Evolutionary conservation across 768 basidiomycete genomes (phyloP), one percentile per base, ranked within the genome.

Genomic region (Clitopilus passeckerianus): DNA sequence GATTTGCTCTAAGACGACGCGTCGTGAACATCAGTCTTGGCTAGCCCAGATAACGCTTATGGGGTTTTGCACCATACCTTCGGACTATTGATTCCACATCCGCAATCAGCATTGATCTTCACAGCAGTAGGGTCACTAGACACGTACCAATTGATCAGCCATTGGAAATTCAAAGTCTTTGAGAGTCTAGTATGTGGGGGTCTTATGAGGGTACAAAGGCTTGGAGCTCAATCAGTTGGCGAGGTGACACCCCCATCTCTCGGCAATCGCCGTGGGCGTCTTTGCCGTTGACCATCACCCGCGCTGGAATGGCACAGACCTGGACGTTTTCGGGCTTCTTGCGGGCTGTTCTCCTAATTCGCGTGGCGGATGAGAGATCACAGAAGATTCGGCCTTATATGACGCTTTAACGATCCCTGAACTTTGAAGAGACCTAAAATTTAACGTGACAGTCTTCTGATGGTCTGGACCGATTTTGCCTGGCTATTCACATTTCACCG

Each of bases 1-100:
- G 67, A 95, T 92, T 82, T 95, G 93, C 73, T 95, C 93, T 96
- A 50, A 50, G 5, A 4, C 1, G 46, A 50, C 46, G 46, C 46
- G 46, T 50, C 22, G 46, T 50, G 46, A 22, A 50, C n/a, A 50
- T 50, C 46, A 50, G 22, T 50, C 46, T 23, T 50, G 16, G 46
- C 46, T 50, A 20, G n/a, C 10, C 46, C 46, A 50, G 46, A 50
- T 50, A 18, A 50, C 46, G 20, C 46, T 18, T 18, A 10, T 18
- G 15, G 46, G 46, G 18, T 18, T 16, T 18, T 18, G 27, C 55
- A 64, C 41, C 72, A 64, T 69, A 87, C 86, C 83, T 77, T 85
- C 82, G 70, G 83, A 80, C 86, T 88, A 41, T n/a, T 18, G n/a
- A n/a, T n/a, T n/a, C n/a, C n/a, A n/a, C n/a, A n/a, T n/a, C 18